A percentile compares a stretch with the other conserved stretches of the same genome.
Conservation (phyloP, 192 early-diverging fungal genomes). For the Blastocladiella britannica region DNA sequence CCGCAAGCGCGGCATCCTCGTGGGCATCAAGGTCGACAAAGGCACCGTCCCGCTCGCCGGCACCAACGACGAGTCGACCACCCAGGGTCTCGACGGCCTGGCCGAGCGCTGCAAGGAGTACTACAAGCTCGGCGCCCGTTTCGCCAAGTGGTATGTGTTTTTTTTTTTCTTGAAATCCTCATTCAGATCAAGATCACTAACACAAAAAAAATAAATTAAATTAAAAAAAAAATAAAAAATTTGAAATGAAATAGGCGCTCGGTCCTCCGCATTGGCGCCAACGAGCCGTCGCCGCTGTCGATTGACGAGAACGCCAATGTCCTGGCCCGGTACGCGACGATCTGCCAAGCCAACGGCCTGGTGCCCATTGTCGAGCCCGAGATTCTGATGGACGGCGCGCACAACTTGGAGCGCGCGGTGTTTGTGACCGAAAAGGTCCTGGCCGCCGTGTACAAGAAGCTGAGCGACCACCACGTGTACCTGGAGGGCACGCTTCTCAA, state of each 20-base stretch:
- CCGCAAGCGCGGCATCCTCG: slow-evolving; percentile 13
- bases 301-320: slow-evolving; percentile 21
- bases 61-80: slow-evolving; percentile 20
- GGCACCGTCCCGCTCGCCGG: slow-evolving; percentile 18
- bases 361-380: slow-evolving; percentile 26
- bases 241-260: too few species aligned
- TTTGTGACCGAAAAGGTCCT: slow-evolving; percentile 18
- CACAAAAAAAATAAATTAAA: too few species aligned
- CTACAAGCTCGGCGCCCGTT: slow-evolving; percentile 18
- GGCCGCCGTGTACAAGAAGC: slow-evolving; percentile 15
- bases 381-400: slow-evolving; percentile 23
- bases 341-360: slow-evolving; percentile 17
- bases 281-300: slow-evolving; percentile 11
- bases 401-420: slow-evolving; percentile 16
- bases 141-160: slow-evolving; percentile 26
- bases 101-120: slow-evolving; percentile 16
- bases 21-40: slow-evolving; percentile 24
- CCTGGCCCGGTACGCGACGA: slow-evolving; percentile 20
- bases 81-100: slow-evolving; percentile 19
- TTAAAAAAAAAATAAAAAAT: too few species aligned
- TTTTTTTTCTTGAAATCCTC: not conserved
- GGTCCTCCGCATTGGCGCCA: slow-evolving; percentile 17
- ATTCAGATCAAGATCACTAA: not conserved
- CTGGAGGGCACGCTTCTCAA: slow-evolving; percentile 22
- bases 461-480: slow-evolving; percentile 17